A percentile compares a stretch with the other conserved stretches of the same genome.
phyloP scores from a whole-genome alignment of 768 basidiomycete genomes.

The Leccinum subgranulosum region DNA sequence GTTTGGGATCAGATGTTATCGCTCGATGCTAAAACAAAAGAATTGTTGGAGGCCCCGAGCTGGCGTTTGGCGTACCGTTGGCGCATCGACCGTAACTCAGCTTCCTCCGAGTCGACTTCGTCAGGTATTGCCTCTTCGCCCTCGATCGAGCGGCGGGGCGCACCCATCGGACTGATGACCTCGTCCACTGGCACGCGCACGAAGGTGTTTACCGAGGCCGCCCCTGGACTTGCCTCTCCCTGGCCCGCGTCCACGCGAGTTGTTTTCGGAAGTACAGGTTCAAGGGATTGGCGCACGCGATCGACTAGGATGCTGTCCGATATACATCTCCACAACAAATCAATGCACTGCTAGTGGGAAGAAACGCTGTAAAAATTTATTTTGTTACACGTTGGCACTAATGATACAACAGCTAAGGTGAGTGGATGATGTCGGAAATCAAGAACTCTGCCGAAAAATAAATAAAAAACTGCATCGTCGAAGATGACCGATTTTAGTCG shows the following conservation, averaged over 20 bases:
- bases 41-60: slow-evolving; percentile 56
- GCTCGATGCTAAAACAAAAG: too few relatives aligned
- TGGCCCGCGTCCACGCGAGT: slow-evolving; percentile 37
- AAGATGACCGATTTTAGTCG: slow-evolving; percentile 11
- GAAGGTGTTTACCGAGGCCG: slow-evolving; percentile 69
- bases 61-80: slow-evolving; percentile 55
- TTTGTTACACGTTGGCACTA: slow-evolving; percentile 8
- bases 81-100: slow-evolving; percentile 43
- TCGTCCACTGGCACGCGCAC: slow-evolving; percentile 53
- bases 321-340: too few relatives aligned
- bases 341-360: not conserved
- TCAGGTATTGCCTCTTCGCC: slow-evolving; percentile 41
- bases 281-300: not conserved
- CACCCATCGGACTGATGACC: slow-evolving; percentile 46
- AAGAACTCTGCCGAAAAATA: not conserved
- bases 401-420: slow-evolving; percentile 12
- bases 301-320: not conserved
- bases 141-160: slow-evolving; percentile 62
- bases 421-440: not conserved
- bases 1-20: too few relatives aligned
- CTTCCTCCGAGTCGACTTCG: slow-evolving; percentile 42
- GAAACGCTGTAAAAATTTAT: not conserved
- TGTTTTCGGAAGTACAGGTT: slow-evolving; percentile 6
- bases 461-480: not conserved
- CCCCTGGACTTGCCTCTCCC: slow-evolving; percentile 61